Percentiles rank a stretch among this genome's conserved stretches.
These are phyloP conservation scores for Clonostachys rhizophaga DNA, from an alignment of 2,329 filamentous ascomycete species.

Conservation along the genomic window DNA sequence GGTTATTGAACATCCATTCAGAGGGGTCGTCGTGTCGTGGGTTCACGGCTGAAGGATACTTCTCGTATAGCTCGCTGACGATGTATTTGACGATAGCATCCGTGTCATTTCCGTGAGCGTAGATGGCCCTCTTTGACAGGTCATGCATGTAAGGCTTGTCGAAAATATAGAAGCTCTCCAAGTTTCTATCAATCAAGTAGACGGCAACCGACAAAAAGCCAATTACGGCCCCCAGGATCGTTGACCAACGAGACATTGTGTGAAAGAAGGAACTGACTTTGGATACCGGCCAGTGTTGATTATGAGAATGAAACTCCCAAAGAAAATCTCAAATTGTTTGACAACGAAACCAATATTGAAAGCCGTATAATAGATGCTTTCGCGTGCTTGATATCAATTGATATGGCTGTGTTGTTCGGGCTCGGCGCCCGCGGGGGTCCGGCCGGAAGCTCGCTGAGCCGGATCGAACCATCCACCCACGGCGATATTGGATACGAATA, in stretches of 20 bases:
- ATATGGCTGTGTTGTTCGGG: too few relatives aligned
- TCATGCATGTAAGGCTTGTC: constrained; percentile 62
- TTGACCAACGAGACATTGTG: constrained; percentile 18
- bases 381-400: too few relatives aligned
- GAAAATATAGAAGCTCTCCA: constrained; percentile 72
- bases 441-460: too few relatives aligned
- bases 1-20: constrained; percentile 91
- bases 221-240: constrained; percentile 45
- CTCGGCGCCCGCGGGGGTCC: too few relatives aligned
- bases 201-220: constrained; percentile 49
- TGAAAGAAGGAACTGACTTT: too few relatives aligned
- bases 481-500: too few relatives aligned
- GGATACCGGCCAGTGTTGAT: too few relatives aligned
- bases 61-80: constrained; percentile 57
- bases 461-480: too few relatives aligned
- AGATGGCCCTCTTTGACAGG: constrained; percentile 61
- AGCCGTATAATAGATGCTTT: too few relatives aligned
- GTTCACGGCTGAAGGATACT: constrained; percentile 54
- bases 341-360: too few relatives aligned
- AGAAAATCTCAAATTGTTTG: too few relatives aligned
- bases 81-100: constrained; percentile 64
- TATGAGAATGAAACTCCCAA: too few relatives aligned
- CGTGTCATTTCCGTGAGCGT: constrained; percentile 71
- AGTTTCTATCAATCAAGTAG: constrained; percentile 52
- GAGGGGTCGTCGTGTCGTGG: constrained; percentile 40